These are phyloP conservation scores for Alternaria longipes DNA, from an alignment of 2,329 filamentous ascomycete species.

Conservation along the genomic window DNA sequence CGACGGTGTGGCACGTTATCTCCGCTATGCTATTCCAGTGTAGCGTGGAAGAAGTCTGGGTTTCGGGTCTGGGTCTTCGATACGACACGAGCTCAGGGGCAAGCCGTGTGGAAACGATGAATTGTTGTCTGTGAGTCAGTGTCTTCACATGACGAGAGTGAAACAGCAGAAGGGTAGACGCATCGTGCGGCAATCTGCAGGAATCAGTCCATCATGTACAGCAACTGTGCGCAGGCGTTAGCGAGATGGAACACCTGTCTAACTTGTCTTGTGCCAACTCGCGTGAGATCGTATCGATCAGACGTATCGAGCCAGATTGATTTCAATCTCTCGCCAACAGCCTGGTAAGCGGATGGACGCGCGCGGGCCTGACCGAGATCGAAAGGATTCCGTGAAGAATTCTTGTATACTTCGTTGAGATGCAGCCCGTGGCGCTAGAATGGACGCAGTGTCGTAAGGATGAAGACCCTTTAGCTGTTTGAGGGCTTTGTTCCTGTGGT, in stretches of 20 bases:
- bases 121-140: background rate
- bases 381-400: background rate
- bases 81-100: background rate
- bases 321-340: constrained; percentile 1
- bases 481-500: background rate
- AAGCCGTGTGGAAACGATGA: background rate
- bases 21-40: constrained; percentile 7
- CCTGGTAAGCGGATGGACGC: constrained; percentile 6
- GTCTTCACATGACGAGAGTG: background rate
- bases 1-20: constrained; percentile 7
- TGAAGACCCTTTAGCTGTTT: background rate
- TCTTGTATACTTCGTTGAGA: background rate
- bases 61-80: background rate
- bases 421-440: background rate
- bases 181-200: constrained; percentile 7
- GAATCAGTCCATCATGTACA: background rate
- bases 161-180: background rate
- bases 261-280: background rate
- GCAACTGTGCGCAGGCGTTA: background rate
- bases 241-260: background rate
- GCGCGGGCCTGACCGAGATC: constrained; percentile 4
- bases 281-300: background rate
- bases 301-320: constrained; percentile 1
- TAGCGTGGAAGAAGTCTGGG: background rate
- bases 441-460: background rate